phyloP scores from a whole-genome alignment of 257 asterid species.

The Nicotiana otophora region DNA sequence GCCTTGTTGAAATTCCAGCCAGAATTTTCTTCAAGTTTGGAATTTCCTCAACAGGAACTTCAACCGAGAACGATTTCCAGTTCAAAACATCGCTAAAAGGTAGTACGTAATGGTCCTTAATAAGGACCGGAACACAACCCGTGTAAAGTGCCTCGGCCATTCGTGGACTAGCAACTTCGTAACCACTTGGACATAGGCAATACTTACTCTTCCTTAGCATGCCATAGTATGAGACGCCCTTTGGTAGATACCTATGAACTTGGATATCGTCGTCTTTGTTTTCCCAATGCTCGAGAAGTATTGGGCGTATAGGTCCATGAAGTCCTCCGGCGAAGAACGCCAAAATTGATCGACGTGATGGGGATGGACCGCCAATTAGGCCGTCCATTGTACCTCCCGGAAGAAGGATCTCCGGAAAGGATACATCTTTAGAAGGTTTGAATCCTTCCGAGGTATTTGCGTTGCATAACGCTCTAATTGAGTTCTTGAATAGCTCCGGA shows the following conservation, averaged over 20 bases:
- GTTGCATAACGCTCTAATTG: conserved; percentile 77
- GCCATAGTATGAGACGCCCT: conserved; percentile 45
- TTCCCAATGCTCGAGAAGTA: conserved; percentile 74
- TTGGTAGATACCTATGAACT: conserved; percentile 58
- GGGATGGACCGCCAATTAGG: conserved; percentile 65
- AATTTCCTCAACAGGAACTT: conserved; percentile 46
- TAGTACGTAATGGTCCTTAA: conserved; percentile 52
- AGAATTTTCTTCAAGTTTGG: conserved; percentile 55
- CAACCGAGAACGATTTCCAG: conserved; percentile 60
- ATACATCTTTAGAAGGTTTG: conserved; percentile 58
- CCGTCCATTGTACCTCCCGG: conserved; percentile 62
- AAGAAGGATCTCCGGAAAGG: conserved; percentile 73
- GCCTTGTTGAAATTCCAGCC: conserved; percentile 50
- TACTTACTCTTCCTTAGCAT: conserved; percentile 64
- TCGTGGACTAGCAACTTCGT: conserved; percentile 80
- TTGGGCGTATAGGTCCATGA: conserved; percentile 81
- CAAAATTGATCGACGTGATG: conserved; percentile 53
- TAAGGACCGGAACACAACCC: conserved; percentile 66
- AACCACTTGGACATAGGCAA: conserved; percentile 82
- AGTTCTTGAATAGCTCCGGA: conserved; percentile 56
- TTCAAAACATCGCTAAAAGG: conserved; percentile 75
- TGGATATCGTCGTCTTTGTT: conserved; percentile 63
- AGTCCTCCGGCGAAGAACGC: conserved; percentile 79
- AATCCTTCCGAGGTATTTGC: conserved; percentile 80
- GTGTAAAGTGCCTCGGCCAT: conserved; percentile 76